phyloP scores from a whole-genome alignment of 495 filamentous ascomycete genomes.

The Tuber indicum region DNA sequence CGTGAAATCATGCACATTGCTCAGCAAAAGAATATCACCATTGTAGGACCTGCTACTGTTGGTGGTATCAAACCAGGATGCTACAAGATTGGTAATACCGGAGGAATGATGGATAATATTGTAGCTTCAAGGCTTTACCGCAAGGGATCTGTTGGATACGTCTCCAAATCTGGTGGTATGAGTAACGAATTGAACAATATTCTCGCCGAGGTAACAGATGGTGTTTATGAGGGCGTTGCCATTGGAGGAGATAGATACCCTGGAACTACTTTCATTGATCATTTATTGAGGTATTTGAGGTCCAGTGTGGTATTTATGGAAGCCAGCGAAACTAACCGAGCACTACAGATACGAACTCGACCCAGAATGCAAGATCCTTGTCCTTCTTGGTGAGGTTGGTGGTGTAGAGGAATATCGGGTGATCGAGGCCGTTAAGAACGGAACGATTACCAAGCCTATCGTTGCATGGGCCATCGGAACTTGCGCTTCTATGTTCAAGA shows the following conservation, averaged over 20 bases:
- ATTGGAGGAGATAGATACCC: slow-evolving; percentile 99
- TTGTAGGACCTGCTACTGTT: slow-evolving; percentile 96
- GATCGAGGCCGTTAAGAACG: slow-evolving; percentile 92
- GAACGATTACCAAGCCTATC: slow-evolving; percentile 92
- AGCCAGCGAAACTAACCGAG: slow-evolving; percentile 11
- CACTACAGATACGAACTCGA: slow-evolving; percentile 69
- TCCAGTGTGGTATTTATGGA: not conserved
- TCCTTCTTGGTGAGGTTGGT: slow-evolving; percentile 95
- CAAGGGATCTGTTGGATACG: slow-evolving; percentile 94
- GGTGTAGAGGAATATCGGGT: slow-evolving; percentile 99
- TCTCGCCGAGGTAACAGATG: slow-evolving; percentile 86
- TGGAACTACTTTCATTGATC: slow-evolving; percentile 98
- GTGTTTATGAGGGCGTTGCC: slow-evolving; percentile 97
- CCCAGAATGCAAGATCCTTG: slow-evolving; percentile 91
- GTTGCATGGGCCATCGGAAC: slow-evolving; percentile 99
- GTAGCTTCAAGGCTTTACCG: slow-evolving; percentile 99
- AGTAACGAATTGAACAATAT: slow-evolving; percentile 99
- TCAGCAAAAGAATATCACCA: slow-evolving; percentile 96
- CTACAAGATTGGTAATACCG: slow-evolving; percentile 99
- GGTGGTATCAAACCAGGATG: slow-evolving; percentile 98
- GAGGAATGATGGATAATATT: slow-evolving; percentile 99
- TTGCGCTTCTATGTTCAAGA: slow-evolving; percentile 99
- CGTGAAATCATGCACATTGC: slow-evolving; percentile 95
- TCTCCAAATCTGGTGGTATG: slow-evolving; percentile 99
- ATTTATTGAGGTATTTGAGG: slow-evolving; percentile 63